These are phyloP conservation scores for Microthyrium microscopicum DNA, from an alignment of 2,329 filamentous ascomycete species.

Conservation along the genomic window DNA sequence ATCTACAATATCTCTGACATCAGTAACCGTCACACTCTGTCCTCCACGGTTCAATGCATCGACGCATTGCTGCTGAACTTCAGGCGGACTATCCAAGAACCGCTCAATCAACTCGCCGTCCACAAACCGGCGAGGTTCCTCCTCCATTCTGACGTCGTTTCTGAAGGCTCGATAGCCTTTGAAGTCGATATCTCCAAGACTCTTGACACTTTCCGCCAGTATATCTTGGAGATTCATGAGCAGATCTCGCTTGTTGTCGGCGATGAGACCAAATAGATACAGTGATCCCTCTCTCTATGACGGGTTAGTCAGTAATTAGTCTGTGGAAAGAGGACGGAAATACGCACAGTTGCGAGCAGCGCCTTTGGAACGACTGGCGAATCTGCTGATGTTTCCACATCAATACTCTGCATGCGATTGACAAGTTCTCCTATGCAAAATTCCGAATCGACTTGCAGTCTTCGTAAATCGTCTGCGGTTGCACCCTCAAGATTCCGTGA, in stretches of 20 bases:
- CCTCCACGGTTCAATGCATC: slow-evolving; percentile 33
- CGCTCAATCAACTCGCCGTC: slow-evolving; percentile 82
- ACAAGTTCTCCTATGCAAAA: slow-evolving; percentile 85
- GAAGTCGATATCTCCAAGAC: slow-evolving; percentile 61
- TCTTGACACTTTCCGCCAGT: slow-evolving; percentile 49
- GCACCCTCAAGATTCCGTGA: slow-evolving; percentile 55
- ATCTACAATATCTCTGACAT: slow-evolving; percentile 43
- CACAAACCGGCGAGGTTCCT: slow-evolving; percentile 71
- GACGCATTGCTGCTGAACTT: slow-evolving; percentile 36
- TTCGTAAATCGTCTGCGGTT: slow-evolving; percentile 53
- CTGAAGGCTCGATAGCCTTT: slow-evolving; percentile 67
- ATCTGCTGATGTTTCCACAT: slow-evolving; percentile 36
- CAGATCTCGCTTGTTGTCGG: slow-evolving; percentile 54
- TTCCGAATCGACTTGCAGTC: slow-evolving; percentile 61
- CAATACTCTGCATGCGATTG: slow-evolving; percentile 63
- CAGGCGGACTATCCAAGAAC: slow-evolving; percentile 57
- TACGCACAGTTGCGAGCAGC: slow-evolving; percentile 70
- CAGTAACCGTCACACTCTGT: slow-evolving; percentile 41
- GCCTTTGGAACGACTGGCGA: slow-evolving; percentile 64
- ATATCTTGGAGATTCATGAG: slow-evolving; percentile 65
- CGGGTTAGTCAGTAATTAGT: slow-evolving; percentile 1
- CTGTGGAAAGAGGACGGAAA: slow-evolving; percentile 8
- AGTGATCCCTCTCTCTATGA: slow-evolving; percentile 74
- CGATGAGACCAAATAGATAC: slow-evolving; percentile 74
- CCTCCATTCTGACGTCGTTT: slow-evolving; percentile 50